Evolutionary conservation across 2,329 filamentous ascomycete species (phyloP), one percentile per base, ranked within the genome.

Genomic region (Monilinia fructicola): DNA sequence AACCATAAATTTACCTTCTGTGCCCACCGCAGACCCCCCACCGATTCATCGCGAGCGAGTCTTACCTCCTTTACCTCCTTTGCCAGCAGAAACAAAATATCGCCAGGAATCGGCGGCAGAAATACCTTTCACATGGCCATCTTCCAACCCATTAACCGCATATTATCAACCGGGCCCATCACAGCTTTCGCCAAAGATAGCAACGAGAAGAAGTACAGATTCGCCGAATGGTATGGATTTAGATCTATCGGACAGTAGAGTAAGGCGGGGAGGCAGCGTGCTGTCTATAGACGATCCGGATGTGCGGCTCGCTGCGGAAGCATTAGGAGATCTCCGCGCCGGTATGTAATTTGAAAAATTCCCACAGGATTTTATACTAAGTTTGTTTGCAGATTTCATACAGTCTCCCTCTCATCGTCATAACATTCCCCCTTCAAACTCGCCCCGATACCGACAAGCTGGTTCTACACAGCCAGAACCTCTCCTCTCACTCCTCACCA

Each of bases 401-500:
- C 88, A 88, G 64, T 90, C 87, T 21, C 87, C 88, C 79, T 62
- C 80, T 79, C 53, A 77, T 72, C 48, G 73, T 38, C 56, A 70
- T 54, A 65, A 66, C 38, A 67, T 70, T 18, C n/a, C 72, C 12
- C 67, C 73, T n/a, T 56, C 70, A 4, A 75, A 76, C 9, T 77
- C 80, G 64, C 79, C 78, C 68, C 75, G 74, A 71, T 76, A 77
- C 63, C 73, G 77, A 69, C 56, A 69, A 40, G 52, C 59, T 60
- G 58, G 64, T 28, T 65, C 66, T 48, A 68, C 69, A 48, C 72
- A 89, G 52, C 83, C 87, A 7, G 93, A 97, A 77, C 95, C 93
- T 0, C 83, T 97, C 7, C 82, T 98, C 4, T 91, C 92, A 6
- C 86, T 98, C 1, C 85, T 98, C 28, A 96, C 93, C 0, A 93